Conservation (phyloP, 192 early-diverging fungal species). For the Gaertneriomyces sp. region DNA sequence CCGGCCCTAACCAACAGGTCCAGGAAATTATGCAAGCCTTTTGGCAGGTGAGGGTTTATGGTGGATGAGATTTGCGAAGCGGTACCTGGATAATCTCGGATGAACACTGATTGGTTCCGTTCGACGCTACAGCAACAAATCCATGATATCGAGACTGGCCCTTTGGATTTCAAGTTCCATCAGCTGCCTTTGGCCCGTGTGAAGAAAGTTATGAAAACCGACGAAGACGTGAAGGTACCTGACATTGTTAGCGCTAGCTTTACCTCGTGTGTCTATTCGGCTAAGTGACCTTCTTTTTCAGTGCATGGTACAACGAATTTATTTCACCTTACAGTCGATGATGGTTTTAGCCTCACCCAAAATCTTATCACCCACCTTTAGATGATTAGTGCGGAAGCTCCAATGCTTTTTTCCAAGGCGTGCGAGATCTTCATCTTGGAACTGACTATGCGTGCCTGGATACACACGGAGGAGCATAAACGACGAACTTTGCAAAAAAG, state of each 20-base stretch:
- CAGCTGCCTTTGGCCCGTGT: slow-evolving; percentile 89
- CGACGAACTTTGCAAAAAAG: slow-evolving; percentile 88
- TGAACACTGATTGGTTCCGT: background rate
- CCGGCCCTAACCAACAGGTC: slow-evolving; percentile 5
- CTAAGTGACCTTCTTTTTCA: too few relatives aligned
- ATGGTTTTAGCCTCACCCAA: background rate
- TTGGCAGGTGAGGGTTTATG: slow-evolving; percentile 18
- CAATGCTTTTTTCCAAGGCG: slow-evolving; percentile 91
- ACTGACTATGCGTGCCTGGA: slow-evolving; percentile 69
- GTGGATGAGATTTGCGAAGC: background rate
- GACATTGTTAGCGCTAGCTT: background rate
- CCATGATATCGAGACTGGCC: slow-evolving; percentile 40
- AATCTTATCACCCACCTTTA: slow-evolving; percentile 18
- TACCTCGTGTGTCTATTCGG: too few relatives aligned
- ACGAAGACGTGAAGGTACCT: slow-evolving; percentile 86
- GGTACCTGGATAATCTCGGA: background rate
- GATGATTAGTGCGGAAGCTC: slow-evolving; percentile 78
- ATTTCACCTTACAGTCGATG: too few relatives aligned
- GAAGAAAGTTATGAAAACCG: slow-evolving; percentile 98
- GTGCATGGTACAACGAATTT: too few relatives aligned
- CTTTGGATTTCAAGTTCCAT: slow-evolving; percentile 87
- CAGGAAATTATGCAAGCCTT: slow-evolving; percentile 25
- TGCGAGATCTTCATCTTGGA: slow-evolving; percentile 97
- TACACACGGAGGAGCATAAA: slow-evolving; percentile 95
- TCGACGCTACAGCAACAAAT: slow-evolving; percentile 13